Conservation (phyloP, 805 yeast genomes). For the Saccharomycopsis lassenensis region DNA sequence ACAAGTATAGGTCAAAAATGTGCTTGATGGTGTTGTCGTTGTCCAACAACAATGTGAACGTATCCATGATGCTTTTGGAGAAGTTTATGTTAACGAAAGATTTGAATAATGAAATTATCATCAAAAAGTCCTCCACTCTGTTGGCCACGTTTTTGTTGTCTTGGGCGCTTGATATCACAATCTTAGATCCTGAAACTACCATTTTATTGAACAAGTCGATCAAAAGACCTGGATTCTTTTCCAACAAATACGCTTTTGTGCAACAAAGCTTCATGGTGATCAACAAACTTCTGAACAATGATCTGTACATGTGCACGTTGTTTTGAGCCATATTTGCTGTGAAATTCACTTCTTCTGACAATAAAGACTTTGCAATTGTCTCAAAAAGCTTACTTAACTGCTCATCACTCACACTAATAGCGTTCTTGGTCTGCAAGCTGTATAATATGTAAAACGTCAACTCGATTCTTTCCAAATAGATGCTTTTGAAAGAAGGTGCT, state of each 20-base stretch:
- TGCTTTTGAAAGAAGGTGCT: constrained; percentile 34
- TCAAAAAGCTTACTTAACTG: constrained; percentile 20
- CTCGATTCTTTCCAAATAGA: constrained; percentile 55
- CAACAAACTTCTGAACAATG: constrained; percentile 48
- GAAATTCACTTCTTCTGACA: constrained; percentile 40
- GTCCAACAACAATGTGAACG: constrained; percentile 40
- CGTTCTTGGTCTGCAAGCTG: constrained; percentile 19
- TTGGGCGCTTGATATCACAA: constrained; percentile 47
- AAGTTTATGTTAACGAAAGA: constrained; percentile 40
- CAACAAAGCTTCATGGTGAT: constrained; percentile 36
- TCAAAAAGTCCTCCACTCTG: constrained; percentile 52
- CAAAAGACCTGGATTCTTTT: constrained; percentile 40
- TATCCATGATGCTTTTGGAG: constrained; percentile 35
- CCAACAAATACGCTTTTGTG: constrained; percentile 31
- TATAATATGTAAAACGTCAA: constrained; percentile 40
- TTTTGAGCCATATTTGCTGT: constrained; percentile 30
- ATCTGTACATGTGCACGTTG: constrained; percentile 37
- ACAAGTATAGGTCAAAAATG: constrained; percentile 53
- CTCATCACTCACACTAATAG: constrained; percentile 13
- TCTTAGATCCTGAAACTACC: constrained; percentile 54
- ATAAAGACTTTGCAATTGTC: constrained; percentile 33
- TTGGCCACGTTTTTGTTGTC: constrained; percentile 29
- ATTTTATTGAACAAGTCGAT: constrained; percentile 50
- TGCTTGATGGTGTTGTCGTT: constrained; percentile 53
- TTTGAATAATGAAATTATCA: constrained; percentile 55